Base-by-base conservation (phyloP, 257 asterid genomes). In the Verbena officinalis region DNA sequence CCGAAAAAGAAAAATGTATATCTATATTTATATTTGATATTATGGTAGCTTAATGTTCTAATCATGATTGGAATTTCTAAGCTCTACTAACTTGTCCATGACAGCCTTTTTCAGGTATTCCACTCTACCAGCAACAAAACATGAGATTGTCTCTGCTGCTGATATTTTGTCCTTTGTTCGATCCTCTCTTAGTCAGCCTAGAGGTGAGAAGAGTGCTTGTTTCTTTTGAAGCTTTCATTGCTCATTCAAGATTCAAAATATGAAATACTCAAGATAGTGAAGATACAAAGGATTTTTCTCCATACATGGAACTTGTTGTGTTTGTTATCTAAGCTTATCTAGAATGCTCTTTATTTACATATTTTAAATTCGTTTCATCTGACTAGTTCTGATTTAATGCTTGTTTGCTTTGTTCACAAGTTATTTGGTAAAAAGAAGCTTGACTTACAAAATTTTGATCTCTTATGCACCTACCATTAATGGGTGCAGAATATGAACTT, bases 51-150 rank as follows among this genome's bases (percentile, higher is more conserved):
- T 61, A 31, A 20, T 17, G 52, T 27, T 69, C 43, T 73, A 50
- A 13, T 27, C 64, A 40, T 51, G 33, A 64, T 69, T 61, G 64
- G 64, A 67, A 70, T 36, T 49, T 69, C 19, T 38, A 38, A 55
- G 70, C 60, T 34, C 65, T 73, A 77, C 81, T 81, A 67, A 85
- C 83, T 80, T 82, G 75, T 70, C 48, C 63, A 65, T 69, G 88
- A 70, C 84, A 80, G 93, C 83, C 76, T 58, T 68, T 83, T 83
- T 75, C 98, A 89, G 98, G 86, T 86, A 81, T 78, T 83, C 90
- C 19, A 76, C 95, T 38, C 55, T 75, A 36, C 46, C 89, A 27
- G 63, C 75, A 62, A 59, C 66, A 50, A 64, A 71, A 38, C 69
- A 9, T 43, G 65, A 73, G 61, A 57, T 38, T 46, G 73, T 49